Percentiles rank a stretch among this genome's conserved stretches.
Conservation (phyloP, 306 rosid genomes). For the Rubus idaeus region DNA sequence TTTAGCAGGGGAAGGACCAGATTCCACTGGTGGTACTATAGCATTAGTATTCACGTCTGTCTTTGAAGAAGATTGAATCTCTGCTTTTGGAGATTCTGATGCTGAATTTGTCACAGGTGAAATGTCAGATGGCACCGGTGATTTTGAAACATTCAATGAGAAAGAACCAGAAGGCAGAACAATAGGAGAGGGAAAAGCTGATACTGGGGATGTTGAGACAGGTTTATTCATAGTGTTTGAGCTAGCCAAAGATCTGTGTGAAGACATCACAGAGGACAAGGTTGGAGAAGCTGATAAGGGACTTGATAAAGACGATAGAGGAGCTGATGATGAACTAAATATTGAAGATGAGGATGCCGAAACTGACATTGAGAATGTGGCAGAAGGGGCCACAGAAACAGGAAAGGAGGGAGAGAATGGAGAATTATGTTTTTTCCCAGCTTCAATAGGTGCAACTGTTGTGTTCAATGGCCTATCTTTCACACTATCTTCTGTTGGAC, state of each 20-base stretch:
- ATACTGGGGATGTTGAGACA: constrained; percentile 34
- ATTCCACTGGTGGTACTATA: constrained; percentile 26
- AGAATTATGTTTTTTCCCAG: constrained; percentile 36
- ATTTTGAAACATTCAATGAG: constrained; percentile 36
- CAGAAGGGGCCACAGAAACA: constrained; percentile 27
- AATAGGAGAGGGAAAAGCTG: constrained; percentile 32
- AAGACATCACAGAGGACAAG: constrained; percentile 32
- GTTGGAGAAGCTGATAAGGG: constrained; percentile 35
- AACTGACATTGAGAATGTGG: constrained; percentile 36
- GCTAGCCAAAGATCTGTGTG: constrained; percentile 34
- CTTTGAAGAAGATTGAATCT: constrained; percentile 38
- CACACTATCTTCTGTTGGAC: constrained; percentile 27
- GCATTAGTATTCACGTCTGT: constrained; percentile 34
- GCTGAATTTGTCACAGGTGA: constrained; percentile 28
- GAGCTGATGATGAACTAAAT: constrained; percentile 24
- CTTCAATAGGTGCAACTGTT: constrained; percentile 37
- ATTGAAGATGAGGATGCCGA: constrained; percentile 27
- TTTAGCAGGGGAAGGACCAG: constrained; percentile 33
- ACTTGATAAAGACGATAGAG: constrained; percentile 33
- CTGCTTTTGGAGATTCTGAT: constrained; percentile 36
- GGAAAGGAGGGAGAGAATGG: constrained; percentile 32
- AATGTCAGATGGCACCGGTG: constrained; percentile 16
- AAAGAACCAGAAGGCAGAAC: constrained; percentile 19
- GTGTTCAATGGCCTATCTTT: constrained; percentile 33
- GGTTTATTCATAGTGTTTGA: constrained; percentile 29